Evolutionary conservation across 2,329 filamentous ascomycete species (phyloP).

Genomic region (Arthrinium puccinioides): DNA sequence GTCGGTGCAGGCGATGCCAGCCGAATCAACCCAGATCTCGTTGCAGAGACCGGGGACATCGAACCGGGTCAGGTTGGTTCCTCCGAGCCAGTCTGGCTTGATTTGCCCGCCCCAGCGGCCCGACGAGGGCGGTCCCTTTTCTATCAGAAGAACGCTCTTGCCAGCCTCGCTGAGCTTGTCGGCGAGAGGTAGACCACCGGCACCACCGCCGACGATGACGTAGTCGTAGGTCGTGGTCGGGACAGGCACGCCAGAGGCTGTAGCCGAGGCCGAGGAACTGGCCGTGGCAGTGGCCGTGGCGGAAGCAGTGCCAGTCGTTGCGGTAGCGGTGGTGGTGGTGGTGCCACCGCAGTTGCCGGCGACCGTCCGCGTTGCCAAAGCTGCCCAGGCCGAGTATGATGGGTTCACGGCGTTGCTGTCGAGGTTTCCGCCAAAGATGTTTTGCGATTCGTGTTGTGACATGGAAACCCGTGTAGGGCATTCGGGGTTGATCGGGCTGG

Average conservation of each 20-base stretch:
- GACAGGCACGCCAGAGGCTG: constrained; percentile 21
- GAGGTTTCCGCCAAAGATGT: constrained; percentile 41
- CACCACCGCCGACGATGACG: constrained; percentile 53
- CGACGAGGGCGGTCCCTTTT: constrained; percentile 54
- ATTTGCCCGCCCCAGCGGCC: constrained; percentile 57
- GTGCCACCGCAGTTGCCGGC: constrained; percentile 27
- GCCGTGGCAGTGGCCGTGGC: constrained; percentile 15
- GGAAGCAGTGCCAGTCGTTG: constrained; percentile 8
- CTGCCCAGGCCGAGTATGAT: constrained; percentile 35
- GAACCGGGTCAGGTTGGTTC: constrained; percentile 59
- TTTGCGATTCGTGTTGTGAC: constrained; percentile 48
- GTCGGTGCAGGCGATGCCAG: constrained; percentile 60
- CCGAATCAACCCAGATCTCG: constrained; percentile 59
- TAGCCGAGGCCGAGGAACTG: constrained; percentile 12
- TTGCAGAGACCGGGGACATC: constrained; percentile 68
- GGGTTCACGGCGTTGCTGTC: constrained; percentile 28
- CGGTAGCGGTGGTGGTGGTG: constrained; percentile 15
- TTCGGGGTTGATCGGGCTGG: constrained; percentile 30
- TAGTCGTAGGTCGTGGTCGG: constrained; percentile 44
- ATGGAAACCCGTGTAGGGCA: constrained; percentile 38
- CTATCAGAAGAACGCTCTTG: constrained; percentile 56
- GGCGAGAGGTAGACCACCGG: constrained; percentile 52
- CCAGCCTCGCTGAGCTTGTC: constrained; percentile 58
- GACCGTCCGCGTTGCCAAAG: constrained; percentile 33
- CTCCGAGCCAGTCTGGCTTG: constrained; percentile 45